phyloP scores from a whole-genome alignment of 1,139 yeast species.

The Candida sp. region DNA sequence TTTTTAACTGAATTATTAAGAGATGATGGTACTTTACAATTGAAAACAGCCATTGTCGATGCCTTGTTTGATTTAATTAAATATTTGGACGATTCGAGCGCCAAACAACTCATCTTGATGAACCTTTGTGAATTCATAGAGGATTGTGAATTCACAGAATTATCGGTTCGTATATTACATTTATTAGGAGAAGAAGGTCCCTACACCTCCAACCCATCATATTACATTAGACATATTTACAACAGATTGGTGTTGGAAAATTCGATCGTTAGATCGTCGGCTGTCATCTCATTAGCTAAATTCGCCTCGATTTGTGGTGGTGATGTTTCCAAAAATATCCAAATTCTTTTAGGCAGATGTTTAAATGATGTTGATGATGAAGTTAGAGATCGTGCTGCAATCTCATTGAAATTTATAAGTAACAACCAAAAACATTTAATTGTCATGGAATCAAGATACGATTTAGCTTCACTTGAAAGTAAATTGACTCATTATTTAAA shows the following conservation, averaged over 20 bases:
- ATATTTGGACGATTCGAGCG: slow-evolving; percentile 68
- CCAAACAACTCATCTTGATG: slow-evolving; percentile 83
- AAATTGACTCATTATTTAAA: slow-evolving; percentile 71
- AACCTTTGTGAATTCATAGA: slow-evolving; percentile 95
- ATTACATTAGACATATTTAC: slow-evolving; percentile 93
- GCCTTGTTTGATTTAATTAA: slow-evolving; percentile 87
- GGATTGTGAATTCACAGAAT: slow-evolving; percentile 95
- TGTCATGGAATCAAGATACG: slow-evolving; percentile 67
- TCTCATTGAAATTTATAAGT: slow-evolving; percentile 68
- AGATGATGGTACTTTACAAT: slow-evolving; percentile 85
- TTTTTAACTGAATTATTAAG: slow-evolving; percentile 84
- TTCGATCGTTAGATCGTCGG: slow-evolving; percentile 93
- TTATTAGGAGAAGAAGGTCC: slow-evolving; percentile 96
- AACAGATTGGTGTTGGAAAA: slow-evolving; percentile 96
- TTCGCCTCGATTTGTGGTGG: slow-evolving; percentile 82
- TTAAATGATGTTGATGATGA: slow-evolving; percentile 91
- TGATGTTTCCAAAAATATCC: slow-evolving; percentile 63
- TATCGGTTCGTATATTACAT: slow-evolving; percentile 87
- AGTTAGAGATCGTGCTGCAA: slow-evolving; percentile 96
- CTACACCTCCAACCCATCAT: slow-evolving; percentile 76
- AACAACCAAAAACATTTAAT: slow-evolving; percentile 52
- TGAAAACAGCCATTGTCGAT: slow-evolving; percentile 86
- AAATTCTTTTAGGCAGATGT: slow-evolving; percentile 76
- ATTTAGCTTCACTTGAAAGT: slow-evolving; percentile 73
- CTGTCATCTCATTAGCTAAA: slow-evolving; percentile 88